Conservation (phyloP, 345 rosid genomes). For the Erodium maritimum region DNA sequence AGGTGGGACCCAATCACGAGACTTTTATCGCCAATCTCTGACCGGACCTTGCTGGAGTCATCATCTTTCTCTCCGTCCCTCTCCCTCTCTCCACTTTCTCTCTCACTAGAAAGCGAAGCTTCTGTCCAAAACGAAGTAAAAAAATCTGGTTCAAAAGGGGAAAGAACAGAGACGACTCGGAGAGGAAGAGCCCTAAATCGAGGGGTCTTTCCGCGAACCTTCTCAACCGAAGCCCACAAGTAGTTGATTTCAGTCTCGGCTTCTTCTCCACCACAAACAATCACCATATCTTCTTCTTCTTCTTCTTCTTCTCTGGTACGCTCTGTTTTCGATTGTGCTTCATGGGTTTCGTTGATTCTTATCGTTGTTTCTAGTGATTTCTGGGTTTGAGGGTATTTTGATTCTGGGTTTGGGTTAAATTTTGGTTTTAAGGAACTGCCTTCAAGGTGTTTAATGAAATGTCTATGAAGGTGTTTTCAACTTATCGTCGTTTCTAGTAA, state of each 20-base stretch:
- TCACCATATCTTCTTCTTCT: too few species aligned
- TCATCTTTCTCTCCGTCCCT: neutral
- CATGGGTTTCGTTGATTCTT: neutral
- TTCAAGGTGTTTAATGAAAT: too few species aligned
- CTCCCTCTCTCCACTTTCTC: neutral
- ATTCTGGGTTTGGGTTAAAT: neutral
- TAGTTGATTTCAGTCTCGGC: neutral
- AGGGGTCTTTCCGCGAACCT: neutral
- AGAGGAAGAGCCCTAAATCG: neutral
- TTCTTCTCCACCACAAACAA: neutral
- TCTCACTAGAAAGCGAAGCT: neutral
- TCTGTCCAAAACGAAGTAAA: neutral
- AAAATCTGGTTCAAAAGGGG: too few species aligned
- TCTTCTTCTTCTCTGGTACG: neutral
- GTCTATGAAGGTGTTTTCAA: too few species aligned
- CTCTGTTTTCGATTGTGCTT: neutral
- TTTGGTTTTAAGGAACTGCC: too few species aligned
- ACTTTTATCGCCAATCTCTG: neutral
- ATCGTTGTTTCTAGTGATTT: too few species aligned
- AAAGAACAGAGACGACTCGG: too few species aligned
- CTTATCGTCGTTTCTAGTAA: too few species aligned
- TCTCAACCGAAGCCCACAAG: neutral
- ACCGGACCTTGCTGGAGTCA: neutral
- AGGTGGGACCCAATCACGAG: too few species aligned
- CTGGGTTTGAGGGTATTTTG: neutral